These are phyloP conservation scores for Xylaria arbuscula DNA, from an alignment of 2,329 filamentous ascomycete species.

Conservation along the genomic window DNA sequence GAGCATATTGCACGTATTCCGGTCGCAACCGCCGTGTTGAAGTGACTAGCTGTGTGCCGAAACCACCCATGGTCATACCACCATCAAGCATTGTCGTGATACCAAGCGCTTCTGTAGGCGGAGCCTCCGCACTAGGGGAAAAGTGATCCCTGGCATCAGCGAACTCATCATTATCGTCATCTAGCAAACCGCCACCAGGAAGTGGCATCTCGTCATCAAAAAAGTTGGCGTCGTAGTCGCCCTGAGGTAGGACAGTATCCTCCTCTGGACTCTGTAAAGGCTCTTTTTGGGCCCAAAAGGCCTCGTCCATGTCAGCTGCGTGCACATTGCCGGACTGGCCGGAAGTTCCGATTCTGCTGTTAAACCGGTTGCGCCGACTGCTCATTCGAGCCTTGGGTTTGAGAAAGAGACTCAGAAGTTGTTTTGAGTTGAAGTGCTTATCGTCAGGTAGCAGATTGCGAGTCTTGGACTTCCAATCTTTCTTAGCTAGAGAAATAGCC, in stretches of 20 bases:
- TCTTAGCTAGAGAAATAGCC: constrained; percentile 86
- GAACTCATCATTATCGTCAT: constrained; percentile 80
- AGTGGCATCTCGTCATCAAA: constrained; percentile 87
- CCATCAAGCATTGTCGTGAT: constrained; percentile 63
- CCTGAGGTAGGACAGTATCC: constrained; percentile 70
- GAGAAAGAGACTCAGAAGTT: constrained; percentile 88
- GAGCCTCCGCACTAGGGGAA: constrained; percentile 70
- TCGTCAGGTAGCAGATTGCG: constrained; percentile 95
- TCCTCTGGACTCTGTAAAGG: constrained; percentile 59
- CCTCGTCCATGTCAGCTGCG: constrained; percentile 89
- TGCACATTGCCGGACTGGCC: constrained; percentile 65
- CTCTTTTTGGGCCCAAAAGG: constrained; percentile 88
- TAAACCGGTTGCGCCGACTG: constrained; percentile 67
- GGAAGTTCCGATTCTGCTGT: constrained; percentile 56
- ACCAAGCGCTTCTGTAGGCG: constrained; percentile 59
- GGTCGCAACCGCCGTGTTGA: constrained; percentile 71
- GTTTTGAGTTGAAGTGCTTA: constrained; percentile 96
- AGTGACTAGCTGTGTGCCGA: constrained; percentile 75
- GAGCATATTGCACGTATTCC: constrained; percentile 77
- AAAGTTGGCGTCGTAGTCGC: constrained; percentile 96
- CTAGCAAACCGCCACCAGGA: constrained; percentile 66
- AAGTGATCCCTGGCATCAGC: constrained; percentile 84
- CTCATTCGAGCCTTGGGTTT: constrained; percentile 92
- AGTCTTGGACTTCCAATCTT: constrained; percentile 94
- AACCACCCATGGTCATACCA: constrained; percentile 62